Conservation (phyloP, 495 filamentous ascomycete species). For the Cercophora newfieldiana region DNA sequence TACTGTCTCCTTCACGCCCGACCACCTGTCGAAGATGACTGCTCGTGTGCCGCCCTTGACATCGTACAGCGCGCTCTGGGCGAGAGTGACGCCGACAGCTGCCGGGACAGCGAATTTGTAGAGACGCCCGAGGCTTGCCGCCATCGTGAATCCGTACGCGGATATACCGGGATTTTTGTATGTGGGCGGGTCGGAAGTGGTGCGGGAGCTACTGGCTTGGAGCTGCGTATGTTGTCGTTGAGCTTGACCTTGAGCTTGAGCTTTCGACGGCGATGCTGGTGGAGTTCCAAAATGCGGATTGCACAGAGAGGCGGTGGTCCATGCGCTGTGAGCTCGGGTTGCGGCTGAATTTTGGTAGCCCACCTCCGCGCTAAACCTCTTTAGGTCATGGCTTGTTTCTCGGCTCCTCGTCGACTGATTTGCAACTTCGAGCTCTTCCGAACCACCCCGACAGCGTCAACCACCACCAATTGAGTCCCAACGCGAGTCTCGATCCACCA, state of each 20-base stretch:
- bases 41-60: constrained; percentile 92
- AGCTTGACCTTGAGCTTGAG: constrained; percentile 3
- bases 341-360: constrained; percentile 16
- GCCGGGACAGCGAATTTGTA: constrained; percentile 73
- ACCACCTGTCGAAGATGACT: constrained; percentile 95
- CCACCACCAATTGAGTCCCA: constrained; percentile 35
- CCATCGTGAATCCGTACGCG: constrained; percentile 42
- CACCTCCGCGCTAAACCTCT: constrained; percentile 34
- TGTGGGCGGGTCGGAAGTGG: constrained; percentile 19
- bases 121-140: constrained; percentile 60
- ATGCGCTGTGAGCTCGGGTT: constrained; percentile 2
- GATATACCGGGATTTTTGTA: constrained; percentile 9
- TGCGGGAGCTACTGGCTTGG: background rate
- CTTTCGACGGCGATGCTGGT: constrained; percentile 11
- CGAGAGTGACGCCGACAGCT: constrained; percentile 59
- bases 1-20: constrained; percentile 89
- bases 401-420: constrained; percentile 37
- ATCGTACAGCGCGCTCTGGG: constrained; percentile 87
- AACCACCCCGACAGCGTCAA: constrained; percentile 13
- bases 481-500: constrained; percentile 27
- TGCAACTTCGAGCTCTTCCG: constrained; percentile 31
- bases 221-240: constrained; percentile 20
- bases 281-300: constrained; percentile 31
- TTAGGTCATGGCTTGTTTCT: constrained; percentile 35
- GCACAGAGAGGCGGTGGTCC: background rate